Base-by-base conservation (phyloP, 176 grass and related monocot genomes). In the Oryza punctata region DNA sequence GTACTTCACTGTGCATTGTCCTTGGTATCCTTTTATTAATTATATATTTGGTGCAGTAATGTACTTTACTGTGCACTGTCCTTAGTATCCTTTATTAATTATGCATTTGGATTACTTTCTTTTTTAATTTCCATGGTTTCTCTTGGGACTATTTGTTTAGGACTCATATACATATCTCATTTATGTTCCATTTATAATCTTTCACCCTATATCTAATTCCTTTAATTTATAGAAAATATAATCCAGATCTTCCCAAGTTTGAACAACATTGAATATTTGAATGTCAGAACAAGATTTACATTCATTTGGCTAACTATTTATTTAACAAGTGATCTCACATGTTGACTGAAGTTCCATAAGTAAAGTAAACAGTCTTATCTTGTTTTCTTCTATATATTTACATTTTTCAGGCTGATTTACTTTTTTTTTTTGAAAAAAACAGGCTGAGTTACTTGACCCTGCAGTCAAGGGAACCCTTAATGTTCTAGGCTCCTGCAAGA, bases 401-500 rank as follows among this genome's bases (percentile, higher is more conserved):
- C 54, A 7, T 25, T 19, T 14, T 82, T 33, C 76, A 92, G 80
- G 84, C 70, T 29, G 84, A 92, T 49, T 72, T 92, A 86, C 67
- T 35, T 35, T 80, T 52, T 52, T 57, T 21, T 57, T 57, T n/a
- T n/a, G 1, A 3, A 57, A 21, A 7, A 18, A 57, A 57, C 1
- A 92, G 90, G 84, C 70, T 25, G 90, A 92, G 73, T 76, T 92
- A 86, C 67, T 92, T 84, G 87, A 92, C 3, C 75, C 87, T 9
- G 86, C 90, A 65, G 59, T 91, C 19, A 88, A 88, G 41, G 90
- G 90, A 35, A 91, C 90, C 35, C 86, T 91, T 24, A 88, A 91
- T 75, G 86, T 91, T 41, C 49, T 91, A 54, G 60, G 12, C 54
- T 91, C 90, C 15, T 91, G 90, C 78, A 88, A 85, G 81, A 91